Evolutionary conservation across 2,329 filamentous ascomycete genomes (phyloP), one percentile per base, ranked within the genome.

Genomic region (Sordariomycetes sp.): DNA sequence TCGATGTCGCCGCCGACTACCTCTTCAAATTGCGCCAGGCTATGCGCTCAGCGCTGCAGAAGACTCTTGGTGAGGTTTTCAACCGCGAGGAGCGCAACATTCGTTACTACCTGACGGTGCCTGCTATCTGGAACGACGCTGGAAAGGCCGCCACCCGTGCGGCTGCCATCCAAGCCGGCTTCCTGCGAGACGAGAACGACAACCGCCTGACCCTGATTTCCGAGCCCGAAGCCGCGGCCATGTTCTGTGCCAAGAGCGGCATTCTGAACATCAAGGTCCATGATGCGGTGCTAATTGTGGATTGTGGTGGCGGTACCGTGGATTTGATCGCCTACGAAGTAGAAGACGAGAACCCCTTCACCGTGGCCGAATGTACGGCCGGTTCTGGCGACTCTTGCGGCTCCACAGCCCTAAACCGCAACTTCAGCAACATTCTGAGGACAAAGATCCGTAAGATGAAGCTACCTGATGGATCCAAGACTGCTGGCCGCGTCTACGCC

Each of bases 391-490:
- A 96, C 59, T 95, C 90, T 16, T 96, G 92, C 55, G 92, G 92
- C 51, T 96, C 90, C n/a, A 96, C 92, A 1, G 92, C 92, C 0
- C 74, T 98, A 35, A 98, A 98, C 63, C 79, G 92, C 40, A 96
- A 96, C 60, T 98, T 96, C 55, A 94, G 86, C 65, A 96, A 96
- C 63, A 95, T 98, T 46, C 69, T 96, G 33, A 82, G 92, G 35
- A 93, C 90, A 41, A 96, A 96, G 71, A 96, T 98, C 50, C 76
- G 90, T 47, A 96, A 96, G 70, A 96, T 96, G 92, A 96, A 96
- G 64, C 71, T 98, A 30, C 88, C 92, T 2, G 90, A 96, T 53
- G 90, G 88, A 30, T 95, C 90, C 47, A 93, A 90, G 64, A 96
- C 87, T 3, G 90, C 92, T n/a, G 90, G 90, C 28, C 87, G 90